Evolutionary conservation across 352 stramenopile genomes (phyloP).

Genomic region (Blastocystis sp.): DNA sequence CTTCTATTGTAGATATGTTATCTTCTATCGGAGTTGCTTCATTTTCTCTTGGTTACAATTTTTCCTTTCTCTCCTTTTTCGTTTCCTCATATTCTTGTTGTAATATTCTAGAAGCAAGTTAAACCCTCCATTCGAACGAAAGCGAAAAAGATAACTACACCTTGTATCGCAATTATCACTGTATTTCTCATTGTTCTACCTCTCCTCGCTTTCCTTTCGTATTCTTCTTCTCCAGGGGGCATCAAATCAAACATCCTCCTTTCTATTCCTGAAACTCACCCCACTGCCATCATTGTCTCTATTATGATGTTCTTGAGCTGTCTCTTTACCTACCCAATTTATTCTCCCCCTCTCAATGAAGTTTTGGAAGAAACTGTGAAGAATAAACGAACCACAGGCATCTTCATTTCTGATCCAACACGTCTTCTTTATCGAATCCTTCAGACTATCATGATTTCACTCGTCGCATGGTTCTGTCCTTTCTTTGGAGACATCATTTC

Average conservation of each 20-base stretch:
- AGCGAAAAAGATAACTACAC: not conserved
- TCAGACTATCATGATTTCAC: constrained; percentile 18
- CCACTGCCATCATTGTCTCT: constrained; percentile 32
- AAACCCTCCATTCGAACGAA: constrained; percentile 18
- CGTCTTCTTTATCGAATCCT: constrained; percentile 52
- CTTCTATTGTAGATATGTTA: not conserved
- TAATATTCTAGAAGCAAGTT: constrained; percentile 30
- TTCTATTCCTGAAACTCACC: constrained; percentile 8
- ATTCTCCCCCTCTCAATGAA: constrained; percentile 48
- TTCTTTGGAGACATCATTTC: constrained; percentile 65
- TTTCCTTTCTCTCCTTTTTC: constrained; percentile 61
- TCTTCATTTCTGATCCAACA: constrained; percentile 27
- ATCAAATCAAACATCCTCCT: constrained; percentile 54
- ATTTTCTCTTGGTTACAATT: constrained; percentile 59
- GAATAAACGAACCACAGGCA: constrained; percentile 39
- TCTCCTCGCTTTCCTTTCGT: constrained; percentile 30
- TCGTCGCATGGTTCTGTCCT: constrained; percentile 47
- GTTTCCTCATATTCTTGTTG: not conserved
- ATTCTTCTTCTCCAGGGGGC: not conserved
- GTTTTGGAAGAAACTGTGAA: constrained; percentile 37
- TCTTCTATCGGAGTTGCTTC: constrained; percentile 52
- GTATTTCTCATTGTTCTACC: constrained; percentile 18
- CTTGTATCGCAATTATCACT: constrained; percentile 19
- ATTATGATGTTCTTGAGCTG: constrained; percentile 64
- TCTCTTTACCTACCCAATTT: constrained; percentile 65